Conservation (phyloP, 805 yeast genomes). For the Candida piceae region DNA sequence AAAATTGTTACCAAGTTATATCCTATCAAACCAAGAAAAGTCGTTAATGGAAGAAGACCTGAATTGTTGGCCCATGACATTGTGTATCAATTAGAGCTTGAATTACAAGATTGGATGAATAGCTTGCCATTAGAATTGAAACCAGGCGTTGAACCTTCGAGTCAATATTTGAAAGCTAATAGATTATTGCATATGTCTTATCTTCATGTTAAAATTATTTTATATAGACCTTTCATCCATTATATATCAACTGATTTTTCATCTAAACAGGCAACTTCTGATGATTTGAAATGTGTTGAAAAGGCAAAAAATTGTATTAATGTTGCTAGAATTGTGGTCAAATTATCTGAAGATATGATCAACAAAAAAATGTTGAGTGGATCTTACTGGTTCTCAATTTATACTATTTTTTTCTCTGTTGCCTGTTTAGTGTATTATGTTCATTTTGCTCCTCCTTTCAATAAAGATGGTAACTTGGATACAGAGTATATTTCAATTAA, state of each 20-base stretch:
- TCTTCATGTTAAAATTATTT: constrained; percentile 70
- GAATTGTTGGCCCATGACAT: constrained; percentile 30
- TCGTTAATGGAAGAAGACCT: constrained; percentile 26
- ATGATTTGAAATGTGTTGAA: constrained; percentile 58
- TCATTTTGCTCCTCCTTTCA: constrained; percentile 40
- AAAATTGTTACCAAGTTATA: constrained; percentile 69
- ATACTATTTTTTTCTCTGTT: constrained; percentile 83
- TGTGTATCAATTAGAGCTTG: constrained; percentile 62
- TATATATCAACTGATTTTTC: constrained; percentile 57
- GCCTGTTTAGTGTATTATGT: constrained; percentile 81
- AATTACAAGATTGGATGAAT: constrained; percentile 67
- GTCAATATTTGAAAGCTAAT: constrained; percentile 66
- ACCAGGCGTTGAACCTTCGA: constrained; percentile 67
- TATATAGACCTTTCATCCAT: constrained; percentile 87
- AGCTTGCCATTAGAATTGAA: constrained; percentile 64
- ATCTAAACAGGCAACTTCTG: constrained; percentile 19
- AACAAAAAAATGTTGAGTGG: constrained; percentile 68
- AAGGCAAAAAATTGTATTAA: constrained; percentile 81
- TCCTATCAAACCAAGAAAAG: constrained; percentile 52
- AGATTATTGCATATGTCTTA: constrained; percentile 67
- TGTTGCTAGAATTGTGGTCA: constrained; percentile 78
- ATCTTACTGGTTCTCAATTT: constrained; percentile 88
- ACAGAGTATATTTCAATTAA: constrained; percentile 54
- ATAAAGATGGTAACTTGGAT: constrained; percentile 35
- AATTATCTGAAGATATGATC: constrained; percentile 75